Evolutionary conservation across 2,329 filamentous ascomycete species (phyloP), one percentile per base, ranked within the genome.

Genomic region (Thyridium curvatum): DNA sequence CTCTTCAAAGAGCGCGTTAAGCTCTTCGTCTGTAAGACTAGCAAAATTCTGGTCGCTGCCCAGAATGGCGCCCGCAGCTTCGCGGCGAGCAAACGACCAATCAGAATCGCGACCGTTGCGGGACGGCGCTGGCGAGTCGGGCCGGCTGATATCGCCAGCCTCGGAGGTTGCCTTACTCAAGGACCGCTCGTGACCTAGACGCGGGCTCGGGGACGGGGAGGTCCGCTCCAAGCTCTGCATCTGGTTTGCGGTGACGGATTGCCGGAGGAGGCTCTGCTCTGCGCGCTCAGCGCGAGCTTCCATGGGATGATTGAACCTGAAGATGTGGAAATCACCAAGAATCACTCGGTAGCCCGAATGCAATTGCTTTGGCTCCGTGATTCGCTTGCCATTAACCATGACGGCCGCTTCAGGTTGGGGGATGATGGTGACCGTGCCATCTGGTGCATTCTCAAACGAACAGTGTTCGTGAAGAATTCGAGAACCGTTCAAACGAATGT

Each of bases 251-350:
- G 79, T 80, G 29, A 83, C 66, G 2, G 90, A 94, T 55, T 97
- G 91, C 34, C 91, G 83, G 41, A 98, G 69, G 15, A 94, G 68
- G 54, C 87, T 95, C 50, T 86, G 80, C 54, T 95, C 88, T 12
- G 88, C 90, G 39, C 93, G 73, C 64, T 98, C 93, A 3, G 90
- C 91, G 42, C 87, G 82, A 21, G 93, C 93, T 65, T 98, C 93
- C 71, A 95, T 84, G 1, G 93, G 93, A 56, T 98, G 90, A 53
- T 97, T 98, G 69, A 98, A 98, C 41, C 93, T 77, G 65, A 98
- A 97, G 44, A 98, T 98, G 60, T 98, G 93, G 52, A 98, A 98
- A 61, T 98, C 93, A 31, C 93, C 93, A 9, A 98, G 71, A 46
- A 98, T 98, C 39, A 98, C 86, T 45, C 93, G 84, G 58, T 90